Conservation (phyloP, 176 grass and related monocot genomes). For the Tuctoria greenei region DNA sequence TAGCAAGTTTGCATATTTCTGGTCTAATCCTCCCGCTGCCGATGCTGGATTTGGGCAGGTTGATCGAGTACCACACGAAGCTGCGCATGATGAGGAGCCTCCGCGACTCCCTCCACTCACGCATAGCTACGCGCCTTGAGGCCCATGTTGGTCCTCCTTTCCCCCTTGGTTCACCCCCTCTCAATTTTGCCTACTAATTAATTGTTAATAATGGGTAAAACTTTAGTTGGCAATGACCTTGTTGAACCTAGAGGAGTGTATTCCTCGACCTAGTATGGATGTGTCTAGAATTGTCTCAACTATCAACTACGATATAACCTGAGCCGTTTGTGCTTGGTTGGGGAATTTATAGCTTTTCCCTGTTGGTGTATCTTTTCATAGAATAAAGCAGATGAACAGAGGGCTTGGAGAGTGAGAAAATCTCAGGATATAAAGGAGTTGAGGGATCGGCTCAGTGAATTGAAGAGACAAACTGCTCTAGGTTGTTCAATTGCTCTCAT, state of each 20-base stretch:
- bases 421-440: constrained; percentile 67
- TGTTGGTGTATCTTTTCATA: constrained; percentile 29
- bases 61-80: constrained; percentile 55
- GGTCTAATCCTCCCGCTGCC: background rate
- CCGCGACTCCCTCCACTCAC: constrained; percentile 62
- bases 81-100: constrained; percentile 55
- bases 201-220: background rate
- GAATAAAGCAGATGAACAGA: constrained; percentile 76
- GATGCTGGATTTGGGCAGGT: constrained; percentile 43
- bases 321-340: constrained; percentile 21
- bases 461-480: constrained; percentile 54
- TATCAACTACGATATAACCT: background rate
- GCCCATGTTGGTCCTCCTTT: constrained; percentile 54
- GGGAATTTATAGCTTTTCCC: background rate
- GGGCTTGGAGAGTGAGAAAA: constrained; percentile 67
- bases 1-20: background rate
- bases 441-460: constrained; percentile 50
- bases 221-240: background rate
- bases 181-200: background rate
- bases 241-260: background rate
- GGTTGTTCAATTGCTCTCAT: constrained; percentile 50
- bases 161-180: background rate
- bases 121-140: constrained; percentile 48
- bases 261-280: background rate
- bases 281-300: background rate